Conservation (phyloP, 2,329 filamentous ascomycete genomes). For the Aspergillus phoenicis region DNA sequence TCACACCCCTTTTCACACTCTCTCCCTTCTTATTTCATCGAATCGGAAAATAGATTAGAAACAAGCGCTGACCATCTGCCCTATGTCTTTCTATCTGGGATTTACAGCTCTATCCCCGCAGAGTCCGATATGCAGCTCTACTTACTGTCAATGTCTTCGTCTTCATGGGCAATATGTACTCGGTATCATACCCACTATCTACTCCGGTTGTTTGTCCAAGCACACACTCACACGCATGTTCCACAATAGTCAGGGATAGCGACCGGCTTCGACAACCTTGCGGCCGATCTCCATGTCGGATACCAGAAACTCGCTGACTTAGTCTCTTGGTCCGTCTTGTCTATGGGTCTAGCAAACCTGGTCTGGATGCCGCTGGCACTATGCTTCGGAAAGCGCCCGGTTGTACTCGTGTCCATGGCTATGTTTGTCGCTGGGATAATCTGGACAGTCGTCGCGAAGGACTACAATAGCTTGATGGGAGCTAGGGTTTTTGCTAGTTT, state of each 20-base stretch:
- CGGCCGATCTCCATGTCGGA: conserved; percentile 22
- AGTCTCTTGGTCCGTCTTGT: conserved; percentile 28
- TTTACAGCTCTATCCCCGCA: conserved; percentile 24
- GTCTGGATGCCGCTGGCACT: conserved; percentile 42
- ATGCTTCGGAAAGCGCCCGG: conserved; percentile 42
- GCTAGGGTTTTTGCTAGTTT: conserved; percentile 39
- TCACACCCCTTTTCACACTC: neutral
- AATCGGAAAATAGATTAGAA: too few relatives aligned
- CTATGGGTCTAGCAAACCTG: conserved; percentile 34
- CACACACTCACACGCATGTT: conserved; percentile 4
- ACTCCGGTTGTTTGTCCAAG: neutral
- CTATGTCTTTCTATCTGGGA: neutral
- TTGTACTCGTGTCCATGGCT: conserved; percentile 34
- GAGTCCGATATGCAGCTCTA: conserved; percentile 30
- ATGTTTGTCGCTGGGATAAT: conserved; percentile 35
- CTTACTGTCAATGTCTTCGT: conserved; percentile 32
- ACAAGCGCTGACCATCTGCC: neutral
- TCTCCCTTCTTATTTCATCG: neutral
- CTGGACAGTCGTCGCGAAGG: conserved; percentile 37
- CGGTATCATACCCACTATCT: conserved; percentile 15
- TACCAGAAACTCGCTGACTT: conserved; percentile 23
- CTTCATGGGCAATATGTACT: conserved; percentile 35
- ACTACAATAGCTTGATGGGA: conserved; percentile 35
- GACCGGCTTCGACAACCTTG: conserved; percentile 28
- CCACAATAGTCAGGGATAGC: conserved; percentile 26